These are phyloP conservation scores for Claviceps pusilla DNA, from an alignment of 2,329 filamentous ascomycete genomes.

Conservation along the genomic window DNA sequence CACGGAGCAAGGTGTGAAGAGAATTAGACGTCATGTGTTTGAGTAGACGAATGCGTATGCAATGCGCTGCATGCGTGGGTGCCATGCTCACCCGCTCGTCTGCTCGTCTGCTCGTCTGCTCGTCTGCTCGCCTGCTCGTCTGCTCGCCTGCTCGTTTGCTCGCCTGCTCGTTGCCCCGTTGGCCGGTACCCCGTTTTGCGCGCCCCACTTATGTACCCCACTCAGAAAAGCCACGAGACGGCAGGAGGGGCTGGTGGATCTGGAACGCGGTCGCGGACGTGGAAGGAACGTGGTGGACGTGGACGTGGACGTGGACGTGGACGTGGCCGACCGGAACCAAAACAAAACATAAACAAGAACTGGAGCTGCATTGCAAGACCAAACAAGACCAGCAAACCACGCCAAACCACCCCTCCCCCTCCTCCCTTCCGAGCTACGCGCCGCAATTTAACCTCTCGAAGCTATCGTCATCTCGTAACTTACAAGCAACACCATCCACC, in stretches of 20 bases:
- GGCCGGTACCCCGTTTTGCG: no score
- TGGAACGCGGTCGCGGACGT: not conserved
- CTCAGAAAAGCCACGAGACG: not conserved
- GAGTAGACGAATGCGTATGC: no score
- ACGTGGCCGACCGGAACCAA: not conserved
- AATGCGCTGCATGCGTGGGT: no score
- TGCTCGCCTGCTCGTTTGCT: no score
- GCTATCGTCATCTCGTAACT: no score
- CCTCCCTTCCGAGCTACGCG: not conserved
- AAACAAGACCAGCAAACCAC: not conserved
- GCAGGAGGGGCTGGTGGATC: not conserved
- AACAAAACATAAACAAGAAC: slow-evolving; percentile 8
- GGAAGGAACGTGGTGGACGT: not conserved
- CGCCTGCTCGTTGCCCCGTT: no score
- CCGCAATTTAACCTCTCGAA: not conserved
- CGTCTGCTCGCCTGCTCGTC: no score
- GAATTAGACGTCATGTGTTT: no score
- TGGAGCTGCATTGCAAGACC: not conserved
- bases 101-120: no score
- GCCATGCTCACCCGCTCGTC: no score
- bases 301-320: not conserved
- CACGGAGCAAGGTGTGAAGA: no score
- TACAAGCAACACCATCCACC: not conserved
- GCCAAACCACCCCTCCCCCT: not conserved
- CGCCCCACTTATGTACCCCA: no score